Evolutionary conservation across 352 stramenopile species (phyloP).

Genomic region (Phytophthora europaea): DNA sequence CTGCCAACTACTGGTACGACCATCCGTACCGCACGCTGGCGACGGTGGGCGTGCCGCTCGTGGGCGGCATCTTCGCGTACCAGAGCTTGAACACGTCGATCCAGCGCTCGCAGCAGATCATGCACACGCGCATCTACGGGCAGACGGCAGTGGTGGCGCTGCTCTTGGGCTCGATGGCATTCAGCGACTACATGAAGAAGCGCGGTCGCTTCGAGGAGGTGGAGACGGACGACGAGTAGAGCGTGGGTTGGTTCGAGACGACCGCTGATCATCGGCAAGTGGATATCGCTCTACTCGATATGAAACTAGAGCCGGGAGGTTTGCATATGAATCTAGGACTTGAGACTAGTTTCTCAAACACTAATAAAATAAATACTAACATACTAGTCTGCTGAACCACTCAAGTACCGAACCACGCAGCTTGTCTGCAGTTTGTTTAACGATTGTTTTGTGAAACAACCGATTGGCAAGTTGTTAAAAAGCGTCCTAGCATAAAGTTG

Average conservation of each 20-base stretch:
- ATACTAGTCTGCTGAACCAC: too few relatives aligned
- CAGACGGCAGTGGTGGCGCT: slow-evolving; percentile 64
- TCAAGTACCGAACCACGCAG: too few relatives aligned
- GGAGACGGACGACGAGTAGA: slow-evolving; percentile 5
- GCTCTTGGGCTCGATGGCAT: slow-evolving; percentile 73
- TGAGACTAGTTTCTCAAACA: neutral
- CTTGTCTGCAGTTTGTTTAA: too few relatives aligned
- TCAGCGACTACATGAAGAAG: slow-evolving; percentile 78
- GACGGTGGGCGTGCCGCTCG: slow-evolving; percentile 61
- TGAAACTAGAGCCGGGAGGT: neutral
- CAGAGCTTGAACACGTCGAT: slow-evolving; percentile 70
- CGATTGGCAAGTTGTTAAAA: too few relatives aligned
- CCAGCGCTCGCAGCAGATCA: slow-evolving; percentile 74
- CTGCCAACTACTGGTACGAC: slow-evolving; percentile 74
- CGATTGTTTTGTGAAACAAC: too few relatives aligned
- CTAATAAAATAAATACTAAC: too few relatives aligned
- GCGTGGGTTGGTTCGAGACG: neutral
- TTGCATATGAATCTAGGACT: neutral
- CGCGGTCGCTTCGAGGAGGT: slow-evolving; percentile 57
- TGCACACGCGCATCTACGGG: slow-evolving; percentile 81
- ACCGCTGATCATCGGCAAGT: neutral
- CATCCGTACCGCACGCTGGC: slow-evolving; percentile 66
- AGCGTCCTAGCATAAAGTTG: too few relatives aligned
- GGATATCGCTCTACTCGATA: neutral
- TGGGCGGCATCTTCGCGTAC: slow-evolving; percentile 64